A percentile compares a stretch with the other conserved stretches of the same genome.
These are phyloP conservation scores for Xylariaceae sp. DNA, from an alignment of 2,329 filamentous ascomycete species.

Conservation along the genomic window DNA sequence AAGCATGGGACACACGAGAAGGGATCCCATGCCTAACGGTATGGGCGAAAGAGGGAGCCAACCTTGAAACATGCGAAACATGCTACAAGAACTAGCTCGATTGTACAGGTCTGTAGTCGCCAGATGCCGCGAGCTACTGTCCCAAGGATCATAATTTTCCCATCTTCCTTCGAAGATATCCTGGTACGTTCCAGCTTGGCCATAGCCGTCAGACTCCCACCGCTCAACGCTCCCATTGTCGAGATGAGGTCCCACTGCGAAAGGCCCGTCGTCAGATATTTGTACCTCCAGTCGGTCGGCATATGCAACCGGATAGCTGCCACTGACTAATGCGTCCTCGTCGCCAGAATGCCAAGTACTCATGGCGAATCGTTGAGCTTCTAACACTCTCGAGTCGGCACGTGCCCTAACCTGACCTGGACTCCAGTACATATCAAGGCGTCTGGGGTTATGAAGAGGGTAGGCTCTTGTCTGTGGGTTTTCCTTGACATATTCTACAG, in stretches of 20 bases:
- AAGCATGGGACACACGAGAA: constrained; percentile 76
- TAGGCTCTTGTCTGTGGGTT: constrained; percentile 61
- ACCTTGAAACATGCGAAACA: constrained; percentile 88
- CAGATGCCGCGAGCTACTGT: constrained; percentile 63
- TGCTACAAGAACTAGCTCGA: constrained; percentile 74
- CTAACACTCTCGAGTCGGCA: constrained; percentile 59
- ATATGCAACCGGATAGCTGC: constrained; percentile 58
- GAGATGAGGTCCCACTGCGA: constrained; percentile 67
- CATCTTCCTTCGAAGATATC: constrained; percentile 70
- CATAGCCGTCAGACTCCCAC: constrained; percentile 70
- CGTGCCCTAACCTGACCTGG: constrained; percentile 63
- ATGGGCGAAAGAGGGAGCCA: constrained; percentile 77
- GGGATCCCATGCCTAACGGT: constrained; percentile 68
- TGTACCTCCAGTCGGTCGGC: constrained; percentile 70
- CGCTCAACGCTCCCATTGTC: constrained; percentile 73
- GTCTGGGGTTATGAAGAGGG: constrained; percentile 60
- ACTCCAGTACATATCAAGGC: constrained; percentile 74
- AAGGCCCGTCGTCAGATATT: constrained; percentile 63
- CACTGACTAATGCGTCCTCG: constrained; percentile 44
- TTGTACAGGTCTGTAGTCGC: constrained; percentile 75
- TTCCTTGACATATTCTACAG: constrained; percentile 59
- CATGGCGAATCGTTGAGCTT: constrained; percentile 60
- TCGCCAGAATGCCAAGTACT: constrained; percentile 55
- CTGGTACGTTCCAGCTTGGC: constrained; percentile 64
- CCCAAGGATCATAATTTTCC: constrained; percentile 81